Evolutionary conservation across 192 early-diverging fungal genomes (phyloP), one percentile per base, ranked within the genome.

Genomic region (Podila verticillata): DNA sequence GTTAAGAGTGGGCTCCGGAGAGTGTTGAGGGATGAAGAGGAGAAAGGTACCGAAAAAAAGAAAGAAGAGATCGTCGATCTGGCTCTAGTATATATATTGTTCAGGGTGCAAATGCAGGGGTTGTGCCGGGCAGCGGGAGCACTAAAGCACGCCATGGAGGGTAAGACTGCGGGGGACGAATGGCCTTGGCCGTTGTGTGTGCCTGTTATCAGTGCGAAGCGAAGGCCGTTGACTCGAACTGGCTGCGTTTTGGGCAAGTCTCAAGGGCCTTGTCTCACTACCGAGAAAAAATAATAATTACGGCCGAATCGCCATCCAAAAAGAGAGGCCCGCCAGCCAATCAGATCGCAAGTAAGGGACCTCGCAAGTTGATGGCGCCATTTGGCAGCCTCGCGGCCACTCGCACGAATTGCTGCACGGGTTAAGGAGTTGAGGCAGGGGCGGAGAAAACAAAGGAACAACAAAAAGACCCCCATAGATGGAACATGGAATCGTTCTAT

Each of bases 171-270:
- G 39, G 39, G 32, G 39, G 39, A 15, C 39, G 15, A 44, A 44
- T 54, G n/a, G 51, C 51, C 5, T 5, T 54, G 51, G 24, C 51
- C 24, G 20, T 54, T 26, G 51, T 54, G 22, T 54, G 44, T 47
- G 44, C 44, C n/a, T 24, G 51, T 54, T 54, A 54, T 26, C 20
- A 54, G 9, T 24, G 4, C 24, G 17, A 26, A 48, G 17, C n/a
- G 22, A 24, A 2, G 22, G 22, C 51, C 20, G 9, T 54, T 24
- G n/a, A 24, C 51, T 26, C 51, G n/a, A 0, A 8, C 10, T n/a
- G 51, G 51, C 20, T 54, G 51, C 51, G 51, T 54, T 54, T 54
- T 54, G 51, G 51, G 51, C 51, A 54, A 54, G n/a, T 54, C 2
- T 26, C 51, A 54, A 39, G 15, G 39, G 39, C 22, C 6, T 24